These are phyloP conservation scores for Hyaloscypha finlandica DNA, from an alignment of 495 filamentous ascomycete genomes.

Conservation along the genomic window DNA sequence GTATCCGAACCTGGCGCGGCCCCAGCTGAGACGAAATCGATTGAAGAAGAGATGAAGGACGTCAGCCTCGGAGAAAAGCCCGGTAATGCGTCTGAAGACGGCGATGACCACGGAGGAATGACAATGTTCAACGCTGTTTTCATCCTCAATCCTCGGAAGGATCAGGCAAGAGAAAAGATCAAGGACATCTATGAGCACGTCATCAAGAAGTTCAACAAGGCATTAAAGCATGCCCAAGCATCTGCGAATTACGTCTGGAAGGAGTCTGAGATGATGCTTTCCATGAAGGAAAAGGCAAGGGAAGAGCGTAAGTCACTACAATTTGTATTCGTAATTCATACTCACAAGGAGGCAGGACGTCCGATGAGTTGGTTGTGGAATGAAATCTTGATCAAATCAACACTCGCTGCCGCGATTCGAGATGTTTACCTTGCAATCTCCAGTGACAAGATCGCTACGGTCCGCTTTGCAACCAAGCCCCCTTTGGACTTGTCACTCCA, in stretches of 20 bases:
- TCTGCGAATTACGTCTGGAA: conserved; percentile 84
- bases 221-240: conserved; percentile 87
- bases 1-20: conserved; percentile 7
- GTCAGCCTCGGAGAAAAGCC: conserved; percentile 35
- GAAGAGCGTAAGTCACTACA: conserved; percentile 61
- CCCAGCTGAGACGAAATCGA: conserved; percentile 8
- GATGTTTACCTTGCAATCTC: conserved; percentile 80
- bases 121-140: conserved; percentile 98
- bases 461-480: conserved; percentile 47
- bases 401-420: conserved; percentile 80
- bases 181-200: conserved; percentile 84
- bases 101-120: conserved; percentile 57
- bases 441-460: conserved; percentile 73
- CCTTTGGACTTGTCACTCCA: conserved; percentile 73
- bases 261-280: conserved; percentile 76
- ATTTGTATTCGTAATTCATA: conserved; percentile 3
- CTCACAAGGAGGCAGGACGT: conserved; percentile 32
- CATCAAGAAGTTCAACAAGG: conserved; percentile 85
- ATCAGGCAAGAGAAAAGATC: conserved; percentile 73
- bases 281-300: conserved; percentile 74
- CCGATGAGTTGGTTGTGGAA: conserved; percentile 61
- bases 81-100: conserved; percentile 37
- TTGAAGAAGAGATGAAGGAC: conserved; percentile 36
- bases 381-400: conserved; percentile 71
- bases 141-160: conserved; percentile 74